Conservation (phyloP, 352 stramenopile genomes). For the Phytopythium cucurbitacearum region DNA sequence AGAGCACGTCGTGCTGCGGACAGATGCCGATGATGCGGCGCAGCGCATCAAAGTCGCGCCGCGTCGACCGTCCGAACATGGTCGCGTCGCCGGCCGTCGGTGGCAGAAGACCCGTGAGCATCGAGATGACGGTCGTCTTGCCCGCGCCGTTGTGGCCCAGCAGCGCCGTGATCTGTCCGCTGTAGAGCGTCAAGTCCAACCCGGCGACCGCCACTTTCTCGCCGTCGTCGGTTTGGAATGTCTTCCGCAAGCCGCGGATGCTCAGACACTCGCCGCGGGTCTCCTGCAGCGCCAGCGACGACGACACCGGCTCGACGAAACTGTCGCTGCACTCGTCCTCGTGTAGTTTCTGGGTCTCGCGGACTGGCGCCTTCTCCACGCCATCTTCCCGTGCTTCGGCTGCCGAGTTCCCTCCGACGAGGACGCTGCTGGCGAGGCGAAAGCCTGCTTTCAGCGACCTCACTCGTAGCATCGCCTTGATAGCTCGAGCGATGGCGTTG, state of each 20-base stretch:
- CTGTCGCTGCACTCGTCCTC: neutral
- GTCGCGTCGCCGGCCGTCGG: slow-evolving; percentile 58
- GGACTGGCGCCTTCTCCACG: neutral
- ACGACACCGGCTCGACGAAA: slow-evolving; percentile 45
- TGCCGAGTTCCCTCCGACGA: too few relatives aligned
- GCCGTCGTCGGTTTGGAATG: slow-evolving; percentile 25
- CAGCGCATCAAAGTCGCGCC: slow-evolving; percentile 80
- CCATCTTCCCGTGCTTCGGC: neutral
- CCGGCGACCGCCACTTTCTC: slow-evolving; percentile 17
- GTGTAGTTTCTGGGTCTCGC: too few relatives aligned
- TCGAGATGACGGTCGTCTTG: slow-evolving; percentile 92
- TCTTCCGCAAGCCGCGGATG: slow-evolving; percentile 25
- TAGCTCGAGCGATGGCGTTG: too few relatives aligned
- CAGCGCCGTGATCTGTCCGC: slow-evolving; percentile 91
- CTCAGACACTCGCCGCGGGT: slow-evolving; percentile 18
- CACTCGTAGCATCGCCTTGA: too few relatives aligned
- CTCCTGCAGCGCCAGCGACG: slow-evolving; percentile 23
- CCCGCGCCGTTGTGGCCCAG: slow-evolving; percentile 84
- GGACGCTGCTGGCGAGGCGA: too few relatives aligned
- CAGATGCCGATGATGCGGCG: slow-evolving; percentile 94
- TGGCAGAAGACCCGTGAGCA: slow-evolving; percentile 89
- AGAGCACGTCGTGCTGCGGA: slow-evolving; percentile 96
- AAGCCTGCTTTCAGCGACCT: too few relatives aligned
- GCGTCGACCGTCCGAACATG: slow-evolving; percentile 70
- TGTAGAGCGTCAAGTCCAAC: slow-evolving; percentile 88